Base-by-base conservation (phyloP, 371 early-diverging fungal genomes). In the Rhizopus arrhizus region DNA sequence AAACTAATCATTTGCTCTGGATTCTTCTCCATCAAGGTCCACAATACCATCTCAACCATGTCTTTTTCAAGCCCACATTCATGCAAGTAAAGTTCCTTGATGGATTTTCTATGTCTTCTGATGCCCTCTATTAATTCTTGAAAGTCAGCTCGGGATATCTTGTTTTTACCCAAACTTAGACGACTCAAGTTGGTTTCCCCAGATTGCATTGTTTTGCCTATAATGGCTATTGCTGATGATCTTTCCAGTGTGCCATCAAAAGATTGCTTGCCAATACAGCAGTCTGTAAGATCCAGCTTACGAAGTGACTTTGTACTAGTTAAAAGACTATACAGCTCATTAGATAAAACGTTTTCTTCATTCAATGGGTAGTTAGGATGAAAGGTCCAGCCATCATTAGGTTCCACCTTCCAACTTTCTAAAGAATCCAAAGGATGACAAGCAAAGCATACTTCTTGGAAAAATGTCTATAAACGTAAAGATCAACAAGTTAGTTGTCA, bases 331-430 rank as follows among this genome's bases (percentile, higher is more conserved):
- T 71, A 69, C 0, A 78, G 28, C 46, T 78, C 79, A 34, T 65
- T 72, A 11, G 69, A 62, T 3, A 78, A 55, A 0, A 75, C 59
- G 16, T 66, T 70, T 3, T 56, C 35, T 13, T 54, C 55, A 15
- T 56, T 43, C 0, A 65, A 35, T 1, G 53, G 43, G 9, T 43
- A 51, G 32, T 46, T 32, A 7, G 43, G 40, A 5, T 46, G 35
- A 2, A 38, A 15, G n/a, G 69, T 47, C 79, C 79, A 78, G 29
- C 72, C 72, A 45, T 75, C 74, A 1, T 64, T 68, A 2, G 56
- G 53, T 10, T 56, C 45, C 33, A 56, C 12, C 9, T 40, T 56
- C 79, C 79, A 75, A 5, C 36, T 36, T 42, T 78, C 73, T 12
- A 78, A 41, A 7, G 57, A 62, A 29, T 64, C 51, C 4, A 78